Percentiles rank a stretch among this genome's conserved stretches.
phyloP scores from a whole-genome alignment of 192 early-diverging fungal genomes.

The Allomyces macrogynus region DNA sequence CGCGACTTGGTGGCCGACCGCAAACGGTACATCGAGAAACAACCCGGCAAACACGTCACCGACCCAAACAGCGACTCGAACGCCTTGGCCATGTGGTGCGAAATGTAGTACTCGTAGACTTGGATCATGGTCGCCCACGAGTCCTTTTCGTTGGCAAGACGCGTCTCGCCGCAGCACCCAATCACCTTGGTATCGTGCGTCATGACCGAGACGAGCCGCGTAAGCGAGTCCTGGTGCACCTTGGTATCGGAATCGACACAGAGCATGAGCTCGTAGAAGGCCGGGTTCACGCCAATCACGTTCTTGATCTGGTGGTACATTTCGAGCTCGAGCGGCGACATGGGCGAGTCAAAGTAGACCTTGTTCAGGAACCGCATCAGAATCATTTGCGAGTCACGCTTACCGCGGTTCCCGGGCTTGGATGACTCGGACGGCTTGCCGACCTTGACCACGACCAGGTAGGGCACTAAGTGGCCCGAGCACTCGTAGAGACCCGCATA shows the following conservation, averaged over 20 bases:
- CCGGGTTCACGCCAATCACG: slow-evolving; percentile 60
- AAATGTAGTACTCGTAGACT: slow-evolving; percentile 82
- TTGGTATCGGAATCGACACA: slow-evolving; percentile 70
- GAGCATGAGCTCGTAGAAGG: slow-evolving; percentile 53
- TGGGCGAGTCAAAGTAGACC: slow-evolving; percentile 58
- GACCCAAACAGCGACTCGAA: slow-evolving; percentile 64
- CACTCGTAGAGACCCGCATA: slow-evolving; percentile 62
- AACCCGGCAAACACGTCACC: slow-evolving; percentile 64
- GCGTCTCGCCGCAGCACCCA: slow-evolving; percentile 87
- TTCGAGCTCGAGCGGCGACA: slow-evolving; percentile 59
- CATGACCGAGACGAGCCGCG: slow-evolving; percentile 67
- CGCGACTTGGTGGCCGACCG: slow-evolving; percentile 39
- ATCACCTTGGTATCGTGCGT: slow-evolving; percentile 59
- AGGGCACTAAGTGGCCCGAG: slow-evolving; percentile 54
- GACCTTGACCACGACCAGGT: slow-evolving; percentile 59
- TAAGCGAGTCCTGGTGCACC: slow-evolving; percentile 65
- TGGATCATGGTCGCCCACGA: slow-evolving; percentile 95
- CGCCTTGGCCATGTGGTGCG: slow-evolving; percentile 79
- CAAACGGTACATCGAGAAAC: slow-evolving; percentile 72
- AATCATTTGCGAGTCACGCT: slow-evolving; percentile 69
- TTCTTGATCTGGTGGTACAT: slow-evolving; percentile 70
- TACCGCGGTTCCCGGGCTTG: slow-evolving; percentile 66
- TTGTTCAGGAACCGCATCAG: slow-evolving; percentile 64
- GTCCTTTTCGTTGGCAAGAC: slow-evolving; percentile 68
- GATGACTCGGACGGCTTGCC: slow-evolving; percentile 45